These are phyloP conservation scores for Blastobotrys muscicola DNA, from an alignment of 805 yeast genomes.

Conservation along the genomic window DNA sequence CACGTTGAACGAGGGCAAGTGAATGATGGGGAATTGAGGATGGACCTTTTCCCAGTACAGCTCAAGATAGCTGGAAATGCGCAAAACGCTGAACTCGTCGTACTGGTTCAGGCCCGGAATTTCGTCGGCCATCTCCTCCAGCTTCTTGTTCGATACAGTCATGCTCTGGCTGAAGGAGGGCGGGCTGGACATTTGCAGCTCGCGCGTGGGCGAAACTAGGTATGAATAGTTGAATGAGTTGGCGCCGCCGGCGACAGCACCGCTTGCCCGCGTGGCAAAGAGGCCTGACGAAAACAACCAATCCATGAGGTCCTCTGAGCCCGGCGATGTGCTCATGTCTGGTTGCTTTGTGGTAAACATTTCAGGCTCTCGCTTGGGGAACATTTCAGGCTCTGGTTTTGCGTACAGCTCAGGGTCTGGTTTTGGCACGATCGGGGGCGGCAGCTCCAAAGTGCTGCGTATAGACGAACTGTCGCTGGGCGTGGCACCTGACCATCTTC, in stretches of 20 bases:
- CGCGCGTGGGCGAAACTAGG: conserved; percentile 7
- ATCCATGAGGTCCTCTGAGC: conserved; percentile 8
- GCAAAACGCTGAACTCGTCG: conserved; percentile 9
- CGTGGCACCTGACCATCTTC: too few relatives aligned
- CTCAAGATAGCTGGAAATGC: conserved; percentile 20
- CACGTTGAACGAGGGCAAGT: conserved; percentile 48
- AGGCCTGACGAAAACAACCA: conserved; percentile 10
- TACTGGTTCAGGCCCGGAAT: conserved; percentile 26
- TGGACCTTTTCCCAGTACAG: conserved; percentile 53
- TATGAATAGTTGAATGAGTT: conserved; percentile 6
- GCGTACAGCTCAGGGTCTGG: background rate
- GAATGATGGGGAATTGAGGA: conserved; percentile 49
- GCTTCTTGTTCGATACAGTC: conserved; percentile 24
- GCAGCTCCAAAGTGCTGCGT: too few relatives aligned
- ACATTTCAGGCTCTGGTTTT: background rate
- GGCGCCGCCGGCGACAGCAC: too few relatives aligned
- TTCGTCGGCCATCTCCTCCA: conserved; percentile 15
- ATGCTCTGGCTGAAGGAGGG: conserved; percentile 27
- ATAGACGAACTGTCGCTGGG: too few relatives aligned
- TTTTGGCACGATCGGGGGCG: too few relatives aligned
- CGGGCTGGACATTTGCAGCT: conserved; percentile 25
- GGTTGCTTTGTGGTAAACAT: background rate
- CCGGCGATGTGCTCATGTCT: conserved; percentile 2
- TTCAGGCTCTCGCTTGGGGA: background rate
- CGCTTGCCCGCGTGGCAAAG: conserved; percentile 4